Evolutionary conservation across 345 rosid species (phyloP).

Genomic region (Dovyalis caffra): DNA sequence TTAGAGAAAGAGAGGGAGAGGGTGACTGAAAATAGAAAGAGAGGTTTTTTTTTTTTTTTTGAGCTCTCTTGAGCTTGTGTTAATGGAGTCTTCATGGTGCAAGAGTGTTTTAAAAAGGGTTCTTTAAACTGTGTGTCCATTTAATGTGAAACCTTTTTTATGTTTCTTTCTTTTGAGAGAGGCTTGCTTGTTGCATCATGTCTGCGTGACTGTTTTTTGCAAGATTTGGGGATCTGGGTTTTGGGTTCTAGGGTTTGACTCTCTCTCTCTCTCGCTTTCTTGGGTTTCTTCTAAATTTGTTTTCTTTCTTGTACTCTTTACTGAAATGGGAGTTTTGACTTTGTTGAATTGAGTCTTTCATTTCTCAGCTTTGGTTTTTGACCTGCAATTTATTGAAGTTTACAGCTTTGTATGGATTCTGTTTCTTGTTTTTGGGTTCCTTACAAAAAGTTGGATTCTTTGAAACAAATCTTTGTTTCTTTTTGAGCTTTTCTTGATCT

Average conservation of each 20-base stretch:
- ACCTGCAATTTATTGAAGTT: slow-evolving; percentile 23
- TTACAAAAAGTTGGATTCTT: slow-evolving; percentile 19
- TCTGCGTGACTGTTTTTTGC: slow-evolving; percentile 6
- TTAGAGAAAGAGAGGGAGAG: slow-evolving; percentile 22
- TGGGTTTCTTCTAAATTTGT: slow-evolving; percentile 37
- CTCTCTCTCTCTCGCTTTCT: slow-evolving; percentile 41
- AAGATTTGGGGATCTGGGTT: slow-evolving; percentile 58
- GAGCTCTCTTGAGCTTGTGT: slow-evolving; percentile 23
- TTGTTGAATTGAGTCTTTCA: slow-evolving; percentile 26
- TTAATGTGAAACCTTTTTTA: slow-evolving; percentile 20
- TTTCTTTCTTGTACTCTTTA: slow-evolving; percentile 32
- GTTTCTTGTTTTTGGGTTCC: slow-evolving; percentile 2
- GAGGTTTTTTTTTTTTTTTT: slow-evolving; percentile 10
- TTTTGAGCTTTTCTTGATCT: slow-evolving; percentile 37
- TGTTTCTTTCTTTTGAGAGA: slow-evolving; percentile 16
- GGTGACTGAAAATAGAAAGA: slow-evolving; percentile 4
- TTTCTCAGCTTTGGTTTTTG: slow-evolving; percentile 25
- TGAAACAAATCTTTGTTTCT: slow-evolving; percentile 11
- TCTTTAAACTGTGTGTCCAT: slow-evolving; percentile 1
- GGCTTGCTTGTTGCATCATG: slow-evolving; percentile 15
- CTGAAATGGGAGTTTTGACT: slow-evolving; percentile 40
- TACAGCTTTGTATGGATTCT: slow-evolving; percentile 9
- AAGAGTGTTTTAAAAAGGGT: slow-evolving; percentile 2
- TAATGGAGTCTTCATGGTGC: slow-evolving; percentile 20
- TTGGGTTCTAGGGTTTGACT: slow-evolving; percentile 55